Conservation (phyloP, 768 basidiomycete species). For the Termitomyces sp. region DNA sequence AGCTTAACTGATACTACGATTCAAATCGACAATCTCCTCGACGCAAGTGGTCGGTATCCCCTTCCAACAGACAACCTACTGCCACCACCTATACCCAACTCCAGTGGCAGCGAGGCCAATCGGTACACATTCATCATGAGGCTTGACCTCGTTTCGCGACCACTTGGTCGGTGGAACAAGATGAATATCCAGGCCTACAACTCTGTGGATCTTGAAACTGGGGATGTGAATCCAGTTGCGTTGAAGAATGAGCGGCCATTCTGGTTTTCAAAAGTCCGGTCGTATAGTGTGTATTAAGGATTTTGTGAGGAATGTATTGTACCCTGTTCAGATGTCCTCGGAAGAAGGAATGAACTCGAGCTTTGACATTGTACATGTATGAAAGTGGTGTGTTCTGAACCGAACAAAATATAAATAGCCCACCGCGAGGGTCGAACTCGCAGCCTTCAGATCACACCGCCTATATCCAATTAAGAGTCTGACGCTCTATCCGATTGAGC, state of each 20-base stretch:
- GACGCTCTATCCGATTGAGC: conserved; percentile 66
- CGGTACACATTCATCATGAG: conserved; percentile 75
- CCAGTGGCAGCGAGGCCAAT: conserved; percentile 14
- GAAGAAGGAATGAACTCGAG: too few species aligned
- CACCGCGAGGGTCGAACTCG: conserved; percentile 78
- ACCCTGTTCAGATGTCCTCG: too few species aligned
- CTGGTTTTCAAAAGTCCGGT: conserved; percentile 89
- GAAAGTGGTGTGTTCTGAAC: too few species aligned
- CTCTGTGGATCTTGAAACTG: conserved; percentile 70
- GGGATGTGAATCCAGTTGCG: conserved; percentile 62
- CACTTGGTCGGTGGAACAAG: conserved; percentile 82
- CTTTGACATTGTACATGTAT: too few species aligned
- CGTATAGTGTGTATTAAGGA: conserved; percentile 32
- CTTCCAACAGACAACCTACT: conserved; percentile 14
- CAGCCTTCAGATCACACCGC: conserved; percentile 59
- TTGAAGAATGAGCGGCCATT: conserved; percentile 87
- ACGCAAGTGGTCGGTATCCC: conserved; percentile 40
- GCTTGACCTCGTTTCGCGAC: conserved; percentile 65
- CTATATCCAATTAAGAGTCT: conserved; percentile 38
- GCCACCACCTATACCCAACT: background rate
- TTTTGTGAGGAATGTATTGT: background rate
- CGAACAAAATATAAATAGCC: conserved; percentile 2
- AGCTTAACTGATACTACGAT: conserved; percentile 56
- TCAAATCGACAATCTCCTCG: conserved; percentile 57
- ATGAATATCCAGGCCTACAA: conserved; percentile 71